These are phyloP conservation scores for Colletotrichum cereale DNA, from an alignment of 2,329 filamentous ascomycete genomes.

Conservation along the genomic window DNA sequence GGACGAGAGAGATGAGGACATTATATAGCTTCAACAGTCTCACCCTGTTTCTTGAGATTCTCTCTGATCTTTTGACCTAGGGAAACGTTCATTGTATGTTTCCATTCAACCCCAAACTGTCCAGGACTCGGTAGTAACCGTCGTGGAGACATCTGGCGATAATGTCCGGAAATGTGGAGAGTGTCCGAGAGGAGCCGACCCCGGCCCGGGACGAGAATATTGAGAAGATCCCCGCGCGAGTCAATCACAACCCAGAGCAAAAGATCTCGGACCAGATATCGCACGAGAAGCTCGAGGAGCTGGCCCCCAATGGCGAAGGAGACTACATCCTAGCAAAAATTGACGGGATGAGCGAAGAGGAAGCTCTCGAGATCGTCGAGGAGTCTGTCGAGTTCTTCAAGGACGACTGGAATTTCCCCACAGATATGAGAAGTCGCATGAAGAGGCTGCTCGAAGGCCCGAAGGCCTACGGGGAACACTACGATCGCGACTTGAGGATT, in stretches of 20 bases:
- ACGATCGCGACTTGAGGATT: slow-evolving; percentile 56
- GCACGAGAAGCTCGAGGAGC: slow-evolving; percentile 53
- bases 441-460: slow-evolving; percentile 51
- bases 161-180: slow-evolving; percentile 38
- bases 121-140: background rate
- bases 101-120: background rate
- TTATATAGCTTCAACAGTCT: slow-evolving; percentile 27
- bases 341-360: slow-evolving; percentile 57
- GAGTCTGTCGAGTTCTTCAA: slow-evolving; percentile 55
- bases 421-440: slow-evolving; percentile 58
- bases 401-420: slow-evolving; percentile 60
- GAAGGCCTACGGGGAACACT: slow-evolving; percentile 56
- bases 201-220: slow-evolving; percentile 24
- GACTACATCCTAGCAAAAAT: slow-evolving; percentile 57
- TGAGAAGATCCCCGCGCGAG: slow-evolving; percentile 32
- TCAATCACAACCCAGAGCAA: slow-evolving; percentile 15
- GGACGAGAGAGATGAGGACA: background rate
- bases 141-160: slow-evolving; percentile 4
- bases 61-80: background rate
- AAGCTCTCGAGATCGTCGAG: slow-evolving; percentile 54
- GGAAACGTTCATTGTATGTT: background rate
- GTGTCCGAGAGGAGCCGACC: slow-evolving; percentile 14
- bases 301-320: slow-evolving; percentile 58
- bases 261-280: slow-evolving; percentile 53
- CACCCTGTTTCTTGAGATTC: too few species aligned